Evolutionary conservation across 352 stramenopile genomes (phyloP).

Genomic region (Peronospora belbahrii): DNA sequence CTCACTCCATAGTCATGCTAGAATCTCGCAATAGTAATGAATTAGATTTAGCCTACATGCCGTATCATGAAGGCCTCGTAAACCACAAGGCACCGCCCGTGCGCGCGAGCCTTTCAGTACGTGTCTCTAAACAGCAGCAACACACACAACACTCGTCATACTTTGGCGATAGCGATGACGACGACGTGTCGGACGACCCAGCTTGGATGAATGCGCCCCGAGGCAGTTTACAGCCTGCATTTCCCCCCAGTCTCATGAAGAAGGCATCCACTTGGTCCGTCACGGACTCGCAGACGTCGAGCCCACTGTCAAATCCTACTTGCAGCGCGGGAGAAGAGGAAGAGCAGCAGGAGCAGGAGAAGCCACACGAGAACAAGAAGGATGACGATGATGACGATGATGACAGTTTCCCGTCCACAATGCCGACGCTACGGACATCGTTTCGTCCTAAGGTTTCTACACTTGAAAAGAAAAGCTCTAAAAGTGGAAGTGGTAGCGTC

Average conservation of each 20-base stretch:
- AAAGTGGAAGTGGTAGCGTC: conserved; percentile 15
- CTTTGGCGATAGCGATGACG: conserved; percentile 34
- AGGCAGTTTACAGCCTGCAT: conserved; percentile 44
- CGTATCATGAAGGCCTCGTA: conserved; percentile 40
- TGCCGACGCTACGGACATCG: conserved; percentile 12
- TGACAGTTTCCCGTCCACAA: conserved; percentile 20
- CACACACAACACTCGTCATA: conserved; percentile 21
- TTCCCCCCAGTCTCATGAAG: conserved; percentile 53
- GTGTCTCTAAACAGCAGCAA: conserved; percentile 16
- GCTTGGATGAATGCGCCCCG: conserved; percentile 61
- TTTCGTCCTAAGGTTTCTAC: conserved; percentile 1
- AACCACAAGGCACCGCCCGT: conserved; percentile 32
- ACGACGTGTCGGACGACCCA: conserved; percentile 62
- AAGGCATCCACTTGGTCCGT: conserved; percentile 38
- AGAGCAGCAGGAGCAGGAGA: conserved; percentile 19
- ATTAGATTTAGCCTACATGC: conserved; percentile 38
- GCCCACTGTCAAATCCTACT: conserved; percentile 18
- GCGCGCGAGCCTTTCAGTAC: conserved; percentile 30
- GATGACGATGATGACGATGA: conserved; percentile 25
- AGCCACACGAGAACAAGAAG: conserved; percentile 7
- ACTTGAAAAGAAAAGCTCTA: conserved; percentile 3
- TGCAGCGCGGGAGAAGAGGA: conserved; percentile 27
- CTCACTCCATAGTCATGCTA: conserved; percentile 7
- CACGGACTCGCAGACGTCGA: conserved; percentile 25
- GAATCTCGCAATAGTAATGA: conserved; percentile 23